Evolutionary conservation across 257 asterid genomes (phyloP).

Genomic region (Solanum chmielewskii): DNA sequence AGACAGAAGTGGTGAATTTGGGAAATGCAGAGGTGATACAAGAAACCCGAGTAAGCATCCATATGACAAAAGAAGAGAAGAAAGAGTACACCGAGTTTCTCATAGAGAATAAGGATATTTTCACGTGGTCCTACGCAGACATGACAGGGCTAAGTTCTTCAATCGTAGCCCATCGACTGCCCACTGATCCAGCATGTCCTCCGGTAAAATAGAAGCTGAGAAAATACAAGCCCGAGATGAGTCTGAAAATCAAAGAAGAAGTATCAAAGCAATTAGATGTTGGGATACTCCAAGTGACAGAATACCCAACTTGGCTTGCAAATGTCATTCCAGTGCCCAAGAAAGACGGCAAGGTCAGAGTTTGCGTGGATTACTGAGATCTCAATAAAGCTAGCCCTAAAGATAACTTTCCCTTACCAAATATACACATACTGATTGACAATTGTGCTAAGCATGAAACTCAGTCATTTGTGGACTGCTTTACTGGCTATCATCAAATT

Average conservation of each 20-base stretch:
- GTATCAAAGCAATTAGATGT: background rate
- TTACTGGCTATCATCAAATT: background rate
- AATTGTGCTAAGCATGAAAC: background rate
- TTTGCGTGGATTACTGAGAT: background rate
- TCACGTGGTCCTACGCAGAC: rapidly evolving
- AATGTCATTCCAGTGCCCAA: background rate
- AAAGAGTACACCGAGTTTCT: background rate
- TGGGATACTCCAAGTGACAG: background rate
- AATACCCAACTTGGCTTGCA: background rate
- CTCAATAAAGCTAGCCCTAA: background rate
- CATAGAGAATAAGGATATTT: background rate
- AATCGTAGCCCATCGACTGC: background rate
- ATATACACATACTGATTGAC: background rate
- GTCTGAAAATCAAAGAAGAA: background rate
- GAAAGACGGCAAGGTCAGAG: background rate
- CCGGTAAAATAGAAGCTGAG: background rate
- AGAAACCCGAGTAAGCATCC: too few species aligned
- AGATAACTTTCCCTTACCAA: too few species aligned
- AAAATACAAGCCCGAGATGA: background rate
- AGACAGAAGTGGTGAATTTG: too few species aligned
- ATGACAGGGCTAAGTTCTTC: background rate
- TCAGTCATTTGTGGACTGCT: background rate
- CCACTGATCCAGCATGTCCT: background rate
- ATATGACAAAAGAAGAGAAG: too few species aligned
- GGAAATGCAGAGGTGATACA: too few species aligned